Evolutionary conservation across 2,329 filamentous ascomycete genomes (phyloP).

Genomic region (Trichoderma asperellum): DNA sequence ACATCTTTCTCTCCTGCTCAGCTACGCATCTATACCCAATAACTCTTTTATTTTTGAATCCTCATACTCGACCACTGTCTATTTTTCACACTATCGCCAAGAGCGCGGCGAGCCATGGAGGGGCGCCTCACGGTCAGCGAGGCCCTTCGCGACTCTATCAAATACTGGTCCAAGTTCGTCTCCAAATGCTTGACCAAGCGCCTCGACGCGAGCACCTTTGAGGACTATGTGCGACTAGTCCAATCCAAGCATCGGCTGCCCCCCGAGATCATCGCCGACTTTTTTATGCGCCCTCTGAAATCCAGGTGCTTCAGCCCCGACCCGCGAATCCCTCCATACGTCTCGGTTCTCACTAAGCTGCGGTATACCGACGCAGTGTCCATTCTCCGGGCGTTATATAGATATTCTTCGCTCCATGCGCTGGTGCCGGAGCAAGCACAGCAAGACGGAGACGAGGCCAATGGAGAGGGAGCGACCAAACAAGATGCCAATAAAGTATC

Average conservation of each 20-base stretch:
- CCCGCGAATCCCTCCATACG: conserved; percentile 61
- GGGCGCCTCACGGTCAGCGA: conserved; percentile 32
- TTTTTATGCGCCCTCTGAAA: conserved; percentile 60
- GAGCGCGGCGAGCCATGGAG: conserved; percentile 35
- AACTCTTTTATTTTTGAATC: too few species aligned
- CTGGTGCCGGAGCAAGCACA: conserved; percentile 27
- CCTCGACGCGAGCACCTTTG: conserved; percentile 58
- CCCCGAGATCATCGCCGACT: conserved; percentile 56
- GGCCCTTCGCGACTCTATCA: conserved; percentile 38
- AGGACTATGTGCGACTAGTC: conserved; percentile 54
- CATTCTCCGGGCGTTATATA: conserved; percentile 59
- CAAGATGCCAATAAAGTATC: conserved; percentile 35
- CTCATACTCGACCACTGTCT: background rate
- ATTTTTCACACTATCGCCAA: background rate
- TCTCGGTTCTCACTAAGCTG: conserved; percentile 58
- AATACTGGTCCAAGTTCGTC: conserved; percentile 58
- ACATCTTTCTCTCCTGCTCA: background rate
- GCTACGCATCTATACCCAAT: background rate
- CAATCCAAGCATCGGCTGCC: conserved; percentile 57
- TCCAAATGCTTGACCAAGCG: conserved; percentile 54
- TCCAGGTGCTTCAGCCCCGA: conserved; percentile 57
- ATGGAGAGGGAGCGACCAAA: conserved; percentile 23
- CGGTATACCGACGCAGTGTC: conserved; percentile 58
- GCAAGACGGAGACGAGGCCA: conserved; percentile 20
- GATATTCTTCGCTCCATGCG: conserved; percentile 58